Evolutionary conservation across 148 eudicot species (phyloP).

Genomic region (Dianthus caryophyllus): DNA sequence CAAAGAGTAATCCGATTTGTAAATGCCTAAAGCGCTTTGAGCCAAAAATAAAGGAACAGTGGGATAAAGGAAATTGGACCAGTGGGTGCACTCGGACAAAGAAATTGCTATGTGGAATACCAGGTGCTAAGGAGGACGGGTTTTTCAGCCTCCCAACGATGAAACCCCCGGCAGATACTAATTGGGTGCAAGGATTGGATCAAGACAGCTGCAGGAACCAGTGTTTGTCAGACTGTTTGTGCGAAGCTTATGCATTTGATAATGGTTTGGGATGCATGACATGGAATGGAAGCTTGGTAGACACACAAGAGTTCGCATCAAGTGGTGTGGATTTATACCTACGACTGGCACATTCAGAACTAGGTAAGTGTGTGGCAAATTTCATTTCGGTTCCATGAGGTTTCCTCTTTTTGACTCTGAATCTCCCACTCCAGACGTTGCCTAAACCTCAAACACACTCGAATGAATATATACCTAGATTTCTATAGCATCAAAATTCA

Average conservation of each 20-base stretch:
- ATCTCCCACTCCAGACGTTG: too few relatives aligned
- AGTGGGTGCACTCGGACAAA: constrained; percentile 40
- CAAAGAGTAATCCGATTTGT: constrained; percentile 25
- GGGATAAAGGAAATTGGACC: constrained; percentile 33
- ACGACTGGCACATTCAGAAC: constrained; percentile 41
- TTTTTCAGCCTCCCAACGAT: constrained; percentile 28
- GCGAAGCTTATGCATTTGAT: constrained; percentile 44
- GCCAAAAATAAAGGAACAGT: constrained; percentile 25
- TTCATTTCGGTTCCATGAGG: too few relatives aligned
- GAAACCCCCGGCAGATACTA: constrained; percentile 31
- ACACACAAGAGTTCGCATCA: constrained; percentile 25
- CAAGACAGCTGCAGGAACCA: constrained; percentile 15
- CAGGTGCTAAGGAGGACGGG: constrained; percentile 34
- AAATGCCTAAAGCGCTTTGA: constrained; percentile 37
- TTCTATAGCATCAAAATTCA: neutral
- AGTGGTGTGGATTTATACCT: constrained; percentile 45
- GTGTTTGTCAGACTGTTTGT: constrained; percentile 47
- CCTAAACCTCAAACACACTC: too few relatives aligned
- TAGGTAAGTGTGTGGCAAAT: constrained; percentile 30
- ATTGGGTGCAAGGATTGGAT: constrained; percentile 11
- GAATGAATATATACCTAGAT: too few relatives aligned
- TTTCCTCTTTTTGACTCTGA: too few relatives aligned
- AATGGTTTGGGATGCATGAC: constrained; percentile 44
- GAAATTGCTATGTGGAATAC: constrained; percentile 24
- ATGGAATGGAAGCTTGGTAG: constrained; percentile 49